phyloP scores from a whole-genome alignment of 1,284 basidiomycete genomes.

The Trametes versicolor region DNA sequence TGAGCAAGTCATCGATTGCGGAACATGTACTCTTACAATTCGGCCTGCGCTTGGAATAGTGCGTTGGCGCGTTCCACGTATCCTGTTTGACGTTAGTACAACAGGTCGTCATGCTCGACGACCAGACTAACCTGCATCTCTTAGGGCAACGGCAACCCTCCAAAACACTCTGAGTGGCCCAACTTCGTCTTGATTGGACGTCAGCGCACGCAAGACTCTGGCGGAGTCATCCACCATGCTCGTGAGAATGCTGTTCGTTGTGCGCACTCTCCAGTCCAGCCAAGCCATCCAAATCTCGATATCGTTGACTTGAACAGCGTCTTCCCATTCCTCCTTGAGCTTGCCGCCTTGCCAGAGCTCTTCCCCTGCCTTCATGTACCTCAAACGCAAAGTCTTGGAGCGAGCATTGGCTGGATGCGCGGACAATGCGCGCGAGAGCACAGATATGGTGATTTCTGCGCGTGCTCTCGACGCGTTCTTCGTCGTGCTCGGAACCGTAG shows the following conservation, averaged over 20 bases:
- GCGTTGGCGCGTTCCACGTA: constrained; percentile 71
- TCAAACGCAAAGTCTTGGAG: constrained; percentile 64
- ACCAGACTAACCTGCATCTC: constrained; percentile 73
- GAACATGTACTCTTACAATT: constrained; percentile 61
- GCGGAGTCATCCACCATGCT: constrained; percentile 61
- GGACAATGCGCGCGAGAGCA: constrained; percentile 71
- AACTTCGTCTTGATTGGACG: constrained; percentile 53
- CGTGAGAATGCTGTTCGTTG: constrained; percentile 54
- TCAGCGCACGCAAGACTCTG: constrained; percentile 53
- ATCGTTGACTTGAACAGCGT: constrained; percentile 61
- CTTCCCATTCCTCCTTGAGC: constrained; percentile 75
- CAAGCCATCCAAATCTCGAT: constrained; percentile 76
- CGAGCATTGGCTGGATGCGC: constrained; percentile 60
- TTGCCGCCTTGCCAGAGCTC: constrained; percentile 71
- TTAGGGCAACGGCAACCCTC: constrained; percentile 73
- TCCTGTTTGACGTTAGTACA: constrained; percentile 37
- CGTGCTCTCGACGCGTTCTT: constrained; percentile 73
- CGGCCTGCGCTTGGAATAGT: constrained; percentile 80
- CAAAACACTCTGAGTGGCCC: constrained; percentile 74
- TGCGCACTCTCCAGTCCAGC: constrained; percentile 76
- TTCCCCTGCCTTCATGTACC: constrained; percentile 75
- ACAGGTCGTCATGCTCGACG: too few species aligned
- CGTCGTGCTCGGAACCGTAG: constrained; percentile 63
- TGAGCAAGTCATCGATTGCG: constrained; percentile 9
- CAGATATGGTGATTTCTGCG: constrained; percentile 73